phyloP scores from a whole-genome alignment of 2,329 filamentous ascomycete species.

The Aspergillus carbonarius region DNA sequence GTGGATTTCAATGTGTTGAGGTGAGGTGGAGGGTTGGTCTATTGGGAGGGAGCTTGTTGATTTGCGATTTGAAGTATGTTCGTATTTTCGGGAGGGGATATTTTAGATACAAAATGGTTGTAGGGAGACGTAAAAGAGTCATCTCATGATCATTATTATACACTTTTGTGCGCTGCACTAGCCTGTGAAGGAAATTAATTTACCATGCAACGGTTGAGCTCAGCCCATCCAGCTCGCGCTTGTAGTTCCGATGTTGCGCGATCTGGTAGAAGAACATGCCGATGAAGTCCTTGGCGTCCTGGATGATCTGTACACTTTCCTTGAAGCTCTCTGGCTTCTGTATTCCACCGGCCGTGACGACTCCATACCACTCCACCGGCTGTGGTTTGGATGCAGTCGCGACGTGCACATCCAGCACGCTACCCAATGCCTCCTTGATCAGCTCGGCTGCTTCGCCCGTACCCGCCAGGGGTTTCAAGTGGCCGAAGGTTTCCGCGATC shows the following conservation, averaged over 20 bases:
- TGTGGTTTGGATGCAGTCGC: conserved; percentile 48
- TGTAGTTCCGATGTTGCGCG: conserved; percentile 70
- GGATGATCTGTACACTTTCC: conserved; percentile 63
- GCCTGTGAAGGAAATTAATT: too few species aligned
- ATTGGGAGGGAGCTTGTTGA: too few species aligned
- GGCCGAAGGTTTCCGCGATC: conserved; percentile 76
- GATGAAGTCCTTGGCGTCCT: conserved; percentile 67
- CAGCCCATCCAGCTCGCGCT: conserved; percentile 71
- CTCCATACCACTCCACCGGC: conserved; percentile 70
- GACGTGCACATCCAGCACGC: conserved; percentile 50
- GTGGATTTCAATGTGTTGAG: too few species aligned
- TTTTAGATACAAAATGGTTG: too few species aligned
- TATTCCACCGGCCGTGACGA: conserved; percentile 64
- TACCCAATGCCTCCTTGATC: conserved; percentile 40
- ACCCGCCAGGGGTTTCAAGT: conserved; percentile 74
- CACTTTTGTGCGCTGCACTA: too few species aligned
- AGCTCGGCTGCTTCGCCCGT: conserved; percentile 50
- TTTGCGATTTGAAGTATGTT: too few species aligned
- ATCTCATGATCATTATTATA: too few species aligned
- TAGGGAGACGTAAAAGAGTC: too few species aligned
- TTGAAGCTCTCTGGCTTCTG: conserved; percentile 58
- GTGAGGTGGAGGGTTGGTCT: too few species aligned
- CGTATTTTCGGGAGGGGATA: too few species aligned
- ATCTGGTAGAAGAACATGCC: conserved; percentile 69
- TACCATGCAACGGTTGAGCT: conserved; percentile 58